Evolutionary conservation across 1,284 basidiomycete species (phyloP).

Genomic region (Tremellales sp.): DNA sequence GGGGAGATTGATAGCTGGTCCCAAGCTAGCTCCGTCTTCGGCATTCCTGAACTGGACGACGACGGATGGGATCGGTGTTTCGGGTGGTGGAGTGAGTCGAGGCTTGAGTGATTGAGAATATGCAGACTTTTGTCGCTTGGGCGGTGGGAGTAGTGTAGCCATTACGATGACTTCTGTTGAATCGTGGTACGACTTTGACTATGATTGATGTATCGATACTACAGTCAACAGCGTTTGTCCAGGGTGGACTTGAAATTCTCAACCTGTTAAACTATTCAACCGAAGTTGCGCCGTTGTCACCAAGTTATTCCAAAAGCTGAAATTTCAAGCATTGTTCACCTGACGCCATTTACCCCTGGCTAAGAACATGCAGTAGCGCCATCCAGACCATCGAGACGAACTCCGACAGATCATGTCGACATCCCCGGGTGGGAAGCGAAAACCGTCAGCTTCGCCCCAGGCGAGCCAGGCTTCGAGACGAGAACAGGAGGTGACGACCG

Average conservation of each 20-base stretch:
- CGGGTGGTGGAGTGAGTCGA: slow-evolving; percentile 54
- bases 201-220: background rate
- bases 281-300: too few relatives aligned
- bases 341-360: too few relatives aligned
- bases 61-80: slow-evolving; percentile 58
- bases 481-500: background rate
- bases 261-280: background rate
- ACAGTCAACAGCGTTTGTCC: background rate
- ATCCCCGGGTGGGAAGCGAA: background rate
- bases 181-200: too few relatives aligned
- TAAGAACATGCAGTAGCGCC: too few relatives aligned
- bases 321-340: too few relatives aligned
- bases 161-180: slow-evolving; percentile 54
- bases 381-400: background rate
- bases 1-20: slow-evolving; percentile 80
- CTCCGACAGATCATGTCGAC: background rate
- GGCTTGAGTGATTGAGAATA: slow-evolving; percentile 54
- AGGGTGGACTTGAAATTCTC: background rate
- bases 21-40: slow-evolving; percentile 71
- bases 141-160: slow-evolving; percentile 77
- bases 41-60: slow-evolving; percentile 88
- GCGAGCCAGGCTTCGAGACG: background rate
- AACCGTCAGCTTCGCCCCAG: background rate
- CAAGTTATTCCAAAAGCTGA: too few relatives aligned
- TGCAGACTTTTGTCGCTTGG: slow-evolving; percentile 75